Base-by-base conservation (phyloP, 2,329 filamentous ascomycete genomes). In the Colletotrichum abscissum region DNA sequence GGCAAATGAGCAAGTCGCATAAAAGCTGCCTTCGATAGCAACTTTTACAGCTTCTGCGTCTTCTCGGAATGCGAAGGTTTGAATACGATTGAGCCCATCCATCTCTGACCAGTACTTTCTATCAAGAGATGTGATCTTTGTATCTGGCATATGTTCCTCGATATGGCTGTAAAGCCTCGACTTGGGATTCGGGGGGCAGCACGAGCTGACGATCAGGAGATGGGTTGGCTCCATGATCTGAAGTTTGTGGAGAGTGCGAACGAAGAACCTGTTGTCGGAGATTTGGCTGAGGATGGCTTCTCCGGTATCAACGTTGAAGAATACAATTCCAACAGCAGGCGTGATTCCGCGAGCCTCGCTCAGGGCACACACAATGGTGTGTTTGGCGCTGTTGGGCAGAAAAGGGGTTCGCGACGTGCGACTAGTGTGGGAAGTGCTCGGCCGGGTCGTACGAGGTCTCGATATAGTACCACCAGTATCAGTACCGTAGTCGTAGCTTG, bases 181-280 rank as follows among this genome's bases (percentile, higher is more conserved):
- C 75, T 90, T 92, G 0, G 87, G 87, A 74, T 92, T 91, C 22
- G 92, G 89, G 2, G 86, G 84, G 30, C 87, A 90, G n/a, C 91
- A 89, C 2, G 93, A 93, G 5, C 89, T 89, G 78, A 95, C 91
- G 76, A 97, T 92, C 1, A 98, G 84, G 63, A 98, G 93, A 75
- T 92, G 91, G 2, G 92, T 93, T 0, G 96, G 95, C 28, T 93
- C 90, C 77, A 94, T 93, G 28, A 98, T 91, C 65, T 90, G 90
- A 42, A 98, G 88, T 80, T 98, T 98, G 82, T 97, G 94, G 35
- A 97, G 87, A 0, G 95, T 97, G 79, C 92, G 92, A 70, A 95
- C 92, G 80, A 97, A 98, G 42, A 95, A 97, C 80, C 98, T 95
- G 69, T 92, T 97, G 81, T 98, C 96, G 79, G 93, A 95, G 75